Percentiles rank a stretch among this genome's conserved stretches.
These are phyloP conservation scores for Chlorella sp. DNA, from an alignment of 139 green algal genomes.

Conservation along the genomic window DNA sequence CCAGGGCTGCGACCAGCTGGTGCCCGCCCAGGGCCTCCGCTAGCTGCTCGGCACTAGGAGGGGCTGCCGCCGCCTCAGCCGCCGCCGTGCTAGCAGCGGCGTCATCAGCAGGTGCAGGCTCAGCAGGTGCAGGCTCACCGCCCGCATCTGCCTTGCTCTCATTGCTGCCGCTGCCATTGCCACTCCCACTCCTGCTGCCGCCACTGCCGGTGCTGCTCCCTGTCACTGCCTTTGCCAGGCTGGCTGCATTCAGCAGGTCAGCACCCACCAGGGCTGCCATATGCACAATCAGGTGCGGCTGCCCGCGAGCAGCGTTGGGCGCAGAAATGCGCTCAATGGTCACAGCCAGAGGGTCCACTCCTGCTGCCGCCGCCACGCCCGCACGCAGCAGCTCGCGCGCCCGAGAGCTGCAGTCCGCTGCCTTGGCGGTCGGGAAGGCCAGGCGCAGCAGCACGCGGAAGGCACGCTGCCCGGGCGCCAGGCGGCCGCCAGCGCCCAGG, in stretches of 20 bases:
- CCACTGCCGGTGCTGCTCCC: not conserved
- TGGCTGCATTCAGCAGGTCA: slow-evolving; percentile 14
- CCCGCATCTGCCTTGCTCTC: too few relatives aligned
- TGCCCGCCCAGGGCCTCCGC: not conserved
- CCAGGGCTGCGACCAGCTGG: not conserved
- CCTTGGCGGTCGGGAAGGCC: slow-evolving; percentile 18
- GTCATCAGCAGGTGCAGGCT: too few relatives aligned
- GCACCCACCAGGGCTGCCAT: slow-evolving; percentile 17
- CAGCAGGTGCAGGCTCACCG: too few relatives aligned
- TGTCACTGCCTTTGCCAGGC: not conserved
- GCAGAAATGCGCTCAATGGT: slow-evolving; percentile 29
- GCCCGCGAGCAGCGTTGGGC: not conserved
- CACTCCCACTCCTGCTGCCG: not conserved
- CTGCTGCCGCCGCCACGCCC: slow-evolving; percentile 13
- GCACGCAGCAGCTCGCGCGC: slow-evolving; percentile 31
- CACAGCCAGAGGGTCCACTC: not conserved
- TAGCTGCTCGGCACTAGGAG: not conserved
- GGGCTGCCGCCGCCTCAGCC: too few relatives aligned
- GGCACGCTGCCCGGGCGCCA: not conserved
- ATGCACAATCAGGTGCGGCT: not conserved
- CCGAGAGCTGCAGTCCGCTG: not conserved
- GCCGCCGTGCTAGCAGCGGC: too few relatives aligned
- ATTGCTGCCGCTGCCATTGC: not conserved
- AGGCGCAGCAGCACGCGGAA: slow-evolving; percentile 20
- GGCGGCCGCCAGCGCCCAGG: not conserved